Evolutionary conservation across 23 red algal genomes (phyloP).

Genomic region (Gracilaria vermiculophylla): DNA sequence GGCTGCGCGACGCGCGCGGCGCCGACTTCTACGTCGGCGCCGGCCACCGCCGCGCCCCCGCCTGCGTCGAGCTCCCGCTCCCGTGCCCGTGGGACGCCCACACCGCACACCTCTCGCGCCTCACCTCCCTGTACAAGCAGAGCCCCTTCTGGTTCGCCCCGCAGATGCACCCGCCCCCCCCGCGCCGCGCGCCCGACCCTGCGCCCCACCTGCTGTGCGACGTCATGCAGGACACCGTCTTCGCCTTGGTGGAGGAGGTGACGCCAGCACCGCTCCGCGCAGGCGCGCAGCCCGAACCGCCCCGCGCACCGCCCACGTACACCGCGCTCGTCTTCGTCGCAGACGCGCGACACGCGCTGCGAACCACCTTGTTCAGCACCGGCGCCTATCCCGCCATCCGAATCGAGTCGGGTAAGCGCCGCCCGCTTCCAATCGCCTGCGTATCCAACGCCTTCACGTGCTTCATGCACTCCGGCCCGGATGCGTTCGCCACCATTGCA

Average conservation of each 20-base stretch:
- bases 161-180: neutral
- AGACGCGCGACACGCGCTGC: conserved; percentile 11
- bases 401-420: conserved; percentile 33
- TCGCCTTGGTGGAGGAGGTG: neutral
- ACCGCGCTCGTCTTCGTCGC: conserved; percentile 22
- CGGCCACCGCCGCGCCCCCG: neutral
- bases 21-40: conserved; percentile 60
- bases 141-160: conserved; percentile 72
- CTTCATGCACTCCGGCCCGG: neutral
- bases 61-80: conserved; percentile 41
- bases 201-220: neutral
- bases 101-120: neutral
- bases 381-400: neutral
- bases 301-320: neutral
- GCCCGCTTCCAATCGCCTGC: neutral
- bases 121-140: conserved; percentile 31
- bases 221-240: conserved; percentile 46
- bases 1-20: conserved; percentile 8
- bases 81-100: neutral
- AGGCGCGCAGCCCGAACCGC: neutral
- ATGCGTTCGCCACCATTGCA: neutral
- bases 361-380: conserved; percentile 40
- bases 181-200: neutral
- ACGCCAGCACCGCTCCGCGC: neutral
- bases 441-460: neutral